phyloP scores from a whole-genome alignment of 306 rosid genomes.

The Acacia melanoxylon region DNA sequence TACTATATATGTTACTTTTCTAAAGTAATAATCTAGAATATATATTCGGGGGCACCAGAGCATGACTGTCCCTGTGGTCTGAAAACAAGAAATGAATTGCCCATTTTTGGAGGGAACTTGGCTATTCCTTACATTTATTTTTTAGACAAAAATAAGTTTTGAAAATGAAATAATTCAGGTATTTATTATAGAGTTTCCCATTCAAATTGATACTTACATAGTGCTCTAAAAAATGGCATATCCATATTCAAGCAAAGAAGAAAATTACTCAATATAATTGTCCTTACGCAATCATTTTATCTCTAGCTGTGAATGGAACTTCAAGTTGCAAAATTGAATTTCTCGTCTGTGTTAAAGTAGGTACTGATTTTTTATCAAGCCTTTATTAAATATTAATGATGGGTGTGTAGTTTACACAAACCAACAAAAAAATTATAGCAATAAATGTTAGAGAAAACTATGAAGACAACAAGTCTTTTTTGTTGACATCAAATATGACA shows the following conservation, averaged over 20 bases:
- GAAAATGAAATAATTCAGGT: conserved; percentile 1
- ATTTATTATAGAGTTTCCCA: background rate
- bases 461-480: background rate
- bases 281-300: background rate
- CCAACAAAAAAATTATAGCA: background rate
- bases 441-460: conserved; percentile 7
- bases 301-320: background rate
- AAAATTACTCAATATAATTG: background rate
- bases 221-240: conserved; percentile 10
- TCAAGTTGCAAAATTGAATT: background rate
- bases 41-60: conserved; percentile 9
- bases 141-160: background rate
- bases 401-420: background rate
- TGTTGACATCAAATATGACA: background rate
- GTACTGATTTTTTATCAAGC: background rate
- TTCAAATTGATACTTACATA: background rate
- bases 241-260: background rate
- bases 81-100: background rate
- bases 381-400: conserved; percentile 11
- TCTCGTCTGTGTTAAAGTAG: background rate
- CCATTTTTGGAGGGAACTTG: background rate
- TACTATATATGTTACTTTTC: background rate
- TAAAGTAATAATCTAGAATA: conserved; percentile 1
- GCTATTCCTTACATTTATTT: background rate
- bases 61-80: conserved; percentile 1